Conservation (phyloP, 163 green algal species). For the Picocystis sp. region DNA sequence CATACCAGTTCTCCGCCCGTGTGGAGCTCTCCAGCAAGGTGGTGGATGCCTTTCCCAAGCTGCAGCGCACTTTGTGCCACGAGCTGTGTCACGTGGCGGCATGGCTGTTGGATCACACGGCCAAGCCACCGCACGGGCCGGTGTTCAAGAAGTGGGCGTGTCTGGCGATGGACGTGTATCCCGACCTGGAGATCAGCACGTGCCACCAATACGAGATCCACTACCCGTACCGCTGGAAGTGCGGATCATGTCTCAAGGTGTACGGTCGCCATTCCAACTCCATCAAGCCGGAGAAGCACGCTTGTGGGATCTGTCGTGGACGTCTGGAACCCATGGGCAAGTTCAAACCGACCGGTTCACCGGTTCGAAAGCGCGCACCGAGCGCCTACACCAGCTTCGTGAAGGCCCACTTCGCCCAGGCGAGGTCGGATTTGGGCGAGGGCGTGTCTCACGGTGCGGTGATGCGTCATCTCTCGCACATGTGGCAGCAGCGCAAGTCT, state of each 20-base stretch:
- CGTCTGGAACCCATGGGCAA: conserved; percentile 29
- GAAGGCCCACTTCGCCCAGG: too few species aligned
- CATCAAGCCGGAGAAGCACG: conserved; percentile 31
- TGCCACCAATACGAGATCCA: conserved; percentile 42
- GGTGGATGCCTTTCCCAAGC: conserved; percentile 29
- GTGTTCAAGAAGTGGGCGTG: conserved; percentile 40
- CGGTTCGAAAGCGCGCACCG: not conserved
- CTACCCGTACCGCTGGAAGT: conserved; percentile 14
- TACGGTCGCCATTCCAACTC: conserved; percentile 51
- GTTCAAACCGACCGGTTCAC: conserved; percentile 33
- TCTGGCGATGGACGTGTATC: conserved; percentile 20
- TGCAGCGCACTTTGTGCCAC: conserved; percentile 41
- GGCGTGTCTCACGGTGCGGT: too few species aligned
- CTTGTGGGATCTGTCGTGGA: conserved; percentile 31
- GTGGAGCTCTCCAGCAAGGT: conserved; percentile 53
- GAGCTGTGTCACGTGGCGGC: conserved; percentile 50
- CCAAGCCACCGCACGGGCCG: conserved; percentile 41
- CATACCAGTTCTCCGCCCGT: conserved; percentile 18
- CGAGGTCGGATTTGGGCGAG: too few species aligned
- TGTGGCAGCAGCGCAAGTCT: too few species aligned
- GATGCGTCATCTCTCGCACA: too few species aligned
- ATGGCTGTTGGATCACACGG: conserved; percentile 42
- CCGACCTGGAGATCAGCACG: conserved; percentile 35
- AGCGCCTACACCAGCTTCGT: not conserved
- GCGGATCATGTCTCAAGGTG: conserved; percentile 22